These are phyloP conservation scores for Stereum hirsutum DNA, from an alignment of 1,284 basidiomycete genomes.

Conservation along the genomic window DNA sequence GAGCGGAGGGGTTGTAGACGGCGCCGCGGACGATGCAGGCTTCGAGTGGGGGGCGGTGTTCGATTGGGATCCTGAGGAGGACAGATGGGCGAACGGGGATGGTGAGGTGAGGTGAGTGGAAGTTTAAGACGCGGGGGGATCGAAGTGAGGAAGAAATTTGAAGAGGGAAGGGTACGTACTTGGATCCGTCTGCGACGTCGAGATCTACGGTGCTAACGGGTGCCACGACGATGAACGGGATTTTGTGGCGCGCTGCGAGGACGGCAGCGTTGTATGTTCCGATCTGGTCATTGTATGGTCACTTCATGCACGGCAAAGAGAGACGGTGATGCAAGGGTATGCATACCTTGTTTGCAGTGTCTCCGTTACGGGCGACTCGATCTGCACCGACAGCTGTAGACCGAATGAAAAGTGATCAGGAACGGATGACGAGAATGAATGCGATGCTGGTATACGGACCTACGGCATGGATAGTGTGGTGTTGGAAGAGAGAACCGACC, in stretches of 20 bases:
- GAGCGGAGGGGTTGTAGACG: conserved; percentile 48
- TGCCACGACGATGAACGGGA: conserved; percentile 87
- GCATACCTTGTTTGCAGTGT: conserved; percentile 85
- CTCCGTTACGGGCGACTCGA: conserved; percentile 82
- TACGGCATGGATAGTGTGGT: conserved; percentile 80
- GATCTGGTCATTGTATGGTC: no score
- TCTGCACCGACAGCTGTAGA: conserved; percentile 71
- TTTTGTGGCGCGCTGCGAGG: conserved; percentile 73
- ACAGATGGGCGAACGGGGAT: neutral
- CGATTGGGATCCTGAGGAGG: conserved; percentile 73
- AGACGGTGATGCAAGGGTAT: neutral
- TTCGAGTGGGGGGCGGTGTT: conserved; percentile 80
- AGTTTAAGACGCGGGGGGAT: conserved; percentile 1
- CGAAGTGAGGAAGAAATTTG: neutral
- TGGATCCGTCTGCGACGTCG: conserved; percentile 58
- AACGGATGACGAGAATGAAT: neutral
- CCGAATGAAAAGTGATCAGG: conserved; percentile 1
- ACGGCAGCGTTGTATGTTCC: conserved; percentile 90
- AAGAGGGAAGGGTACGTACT: conserved; percentile 33
- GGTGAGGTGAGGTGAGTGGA: neutral
- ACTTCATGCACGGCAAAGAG: no score
- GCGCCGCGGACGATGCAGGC: conserved; percentile 81
- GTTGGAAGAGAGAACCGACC: conserved; percentile 88
- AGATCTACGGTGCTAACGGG: conserved; percentile 87
- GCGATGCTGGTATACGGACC: conserved; percentile 33